These are phyloP conservation scores for Pholiota microspora DNA, from an alignment of 768 basidiomycete species.

Conservation along the genomic window DNA sequence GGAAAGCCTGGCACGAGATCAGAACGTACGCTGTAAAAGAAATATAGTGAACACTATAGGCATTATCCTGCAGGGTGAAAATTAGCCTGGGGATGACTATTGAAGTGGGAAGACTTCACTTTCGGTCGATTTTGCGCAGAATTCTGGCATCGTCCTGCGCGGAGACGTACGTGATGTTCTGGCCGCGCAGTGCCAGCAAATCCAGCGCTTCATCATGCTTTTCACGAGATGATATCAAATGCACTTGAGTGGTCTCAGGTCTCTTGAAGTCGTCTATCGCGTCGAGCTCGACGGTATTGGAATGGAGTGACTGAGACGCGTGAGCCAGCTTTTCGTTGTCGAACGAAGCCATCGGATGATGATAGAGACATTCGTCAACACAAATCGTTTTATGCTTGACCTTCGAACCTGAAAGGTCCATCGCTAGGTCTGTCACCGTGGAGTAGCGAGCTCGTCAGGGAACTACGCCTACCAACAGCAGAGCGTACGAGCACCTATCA, in stretches of 20 bases:
- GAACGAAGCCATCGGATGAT: neutral
- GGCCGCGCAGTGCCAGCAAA: slow-evolving; percentile 9
- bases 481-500: no score
- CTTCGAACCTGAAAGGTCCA: no score
- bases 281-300: neutral
- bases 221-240: neutral
- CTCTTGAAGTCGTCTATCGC: neutral
- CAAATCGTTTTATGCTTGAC: neutral
- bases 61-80: slow-evolving; percentile 23
- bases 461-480: no score
- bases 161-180: slow-evolving; percentile 12
- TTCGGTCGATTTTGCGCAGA: slow-evolving; percentile 26
- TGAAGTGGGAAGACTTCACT: slow-evolving; percentile 16
- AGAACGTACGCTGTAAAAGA: slow-evolving; percentile 26
- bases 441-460: no score
- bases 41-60: slow-evolving; percentile 30
- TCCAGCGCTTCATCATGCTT: slow-evolving; percentile 17
- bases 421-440: no score
- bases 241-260: neutral
- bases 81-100: neutral
- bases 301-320: neutral
- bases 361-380: neutral
- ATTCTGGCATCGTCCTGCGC: slow-evolving; percentile 24
- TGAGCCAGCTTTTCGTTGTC: neutral
- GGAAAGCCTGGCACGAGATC: neutral